Evolutionary conservation across 2,329 filamentous ascomycete species (phyloP).

Genomic region (Fusarium temperatum): DNA sequence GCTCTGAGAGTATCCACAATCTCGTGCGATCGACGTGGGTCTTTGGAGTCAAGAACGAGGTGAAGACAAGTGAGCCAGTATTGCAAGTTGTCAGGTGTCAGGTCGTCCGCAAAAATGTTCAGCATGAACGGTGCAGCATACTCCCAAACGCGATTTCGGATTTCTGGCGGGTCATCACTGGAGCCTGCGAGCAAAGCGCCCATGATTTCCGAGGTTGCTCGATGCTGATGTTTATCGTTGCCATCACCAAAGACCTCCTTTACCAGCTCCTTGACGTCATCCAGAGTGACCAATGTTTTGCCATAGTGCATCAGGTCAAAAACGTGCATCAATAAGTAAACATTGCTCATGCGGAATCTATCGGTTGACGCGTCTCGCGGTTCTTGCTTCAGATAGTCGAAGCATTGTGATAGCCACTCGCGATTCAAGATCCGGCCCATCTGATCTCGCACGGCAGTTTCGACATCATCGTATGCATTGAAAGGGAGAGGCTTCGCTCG

Average conservation of each 20-base stretch:
- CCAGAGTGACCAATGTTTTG: conserved; percentile 79
- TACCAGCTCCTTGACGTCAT: conserved; percentile 86
- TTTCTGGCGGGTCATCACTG: conserved; percentile 77
- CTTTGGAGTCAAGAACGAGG: conserved; percentile 85
- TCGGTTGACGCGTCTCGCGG: conserved; percentile 84
- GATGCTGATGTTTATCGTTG: conserved; percentile 96
- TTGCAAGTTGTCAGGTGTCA: conserved; percentile 91
- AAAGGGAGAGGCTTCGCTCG: conserved; percentile 75
- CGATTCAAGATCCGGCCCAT: conserved; percentile 84
- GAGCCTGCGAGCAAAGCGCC: conserved; percentile 85
- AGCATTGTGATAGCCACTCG: conserved; percentile 87
- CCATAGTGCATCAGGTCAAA: conserved; percentile 90
- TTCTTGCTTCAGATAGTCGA: conserved; percentile 95
- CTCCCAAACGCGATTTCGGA: conserved; percentile 81
- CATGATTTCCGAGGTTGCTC: conserved; percentile 92
- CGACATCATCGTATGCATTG: conserved; percentile 80
- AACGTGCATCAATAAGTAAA: conserved; percentile 85
- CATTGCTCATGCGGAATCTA: conserved; percentile 88
- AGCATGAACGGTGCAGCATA: conserved; percentile 91
- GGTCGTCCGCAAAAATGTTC: conserved; percentile 85
- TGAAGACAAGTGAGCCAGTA: conserved; percentile 98
- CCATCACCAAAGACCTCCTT: conserved; percentile 86
- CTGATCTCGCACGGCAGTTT: conserved; percentile 76
- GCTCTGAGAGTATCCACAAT: conserved; percentile 82
- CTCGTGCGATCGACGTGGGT: conserved; percentile 87